Conservation (phyloP, 805 yeast species). For the Cephaloascus albidus region DNA sequence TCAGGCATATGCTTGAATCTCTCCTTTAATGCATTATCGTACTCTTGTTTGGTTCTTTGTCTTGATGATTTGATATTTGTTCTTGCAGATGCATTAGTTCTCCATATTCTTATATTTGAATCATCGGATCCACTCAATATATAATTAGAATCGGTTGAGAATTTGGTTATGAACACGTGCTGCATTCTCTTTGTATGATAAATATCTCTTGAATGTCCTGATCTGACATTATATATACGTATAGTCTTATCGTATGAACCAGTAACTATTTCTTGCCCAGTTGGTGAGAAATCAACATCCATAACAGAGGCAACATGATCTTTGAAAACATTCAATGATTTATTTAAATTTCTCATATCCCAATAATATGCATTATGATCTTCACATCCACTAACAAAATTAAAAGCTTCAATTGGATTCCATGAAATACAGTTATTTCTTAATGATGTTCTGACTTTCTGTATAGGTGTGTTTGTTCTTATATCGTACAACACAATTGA, state of each 20-base stretch:
- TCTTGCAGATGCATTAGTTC: constrained; percentile 79
- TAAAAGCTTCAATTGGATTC: constrained; percentile 98
- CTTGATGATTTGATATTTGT: constrained; percentile 72
- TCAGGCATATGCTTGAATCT: constrained; percentile 96
- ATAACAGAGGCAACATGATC: constrained; percentile 95
- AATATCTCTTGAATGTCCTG: constrained; percentile 91
- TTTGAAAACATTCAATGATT: constrained; percentile 78
- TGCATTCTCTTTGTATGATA: constrained; percentile 99
- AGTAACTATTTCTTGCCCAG: constrained; percentile 92
- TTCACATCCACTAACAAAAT: constrained; percentile 86
- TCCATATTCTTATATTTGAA: constrained; percentile 91
- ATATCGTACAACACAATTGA: constrained; percentile 85
- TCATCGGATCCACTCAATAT: constrained; percentile 91
- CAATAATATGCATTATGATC: constrained; percentile 92
- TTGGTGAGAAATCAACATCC: constrained; percentile 92
- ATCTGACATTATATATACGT: constrained; percentile 62
- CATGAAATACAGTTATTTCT: constrained; percentile 82
- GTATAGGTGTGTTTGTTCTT: constrained; percentile 86
- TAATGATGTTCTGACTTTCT: constrained; percentile 75
- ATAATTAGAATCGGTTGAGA: constrained; percentile 83
- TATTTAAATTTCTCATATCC: constrained; percentile 89
- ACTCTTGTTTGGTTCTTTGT: constrained; percentile 77
- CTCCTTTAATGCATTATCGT: constrained; percentile 85
- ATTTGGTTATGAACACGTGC: constrained; percentile 76
- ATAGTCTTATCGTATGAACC: constrained; percentile 94